Conservation (phyloP, 495 filamentous ascomycete species). For the Trichoderma parareesei region DNA sequence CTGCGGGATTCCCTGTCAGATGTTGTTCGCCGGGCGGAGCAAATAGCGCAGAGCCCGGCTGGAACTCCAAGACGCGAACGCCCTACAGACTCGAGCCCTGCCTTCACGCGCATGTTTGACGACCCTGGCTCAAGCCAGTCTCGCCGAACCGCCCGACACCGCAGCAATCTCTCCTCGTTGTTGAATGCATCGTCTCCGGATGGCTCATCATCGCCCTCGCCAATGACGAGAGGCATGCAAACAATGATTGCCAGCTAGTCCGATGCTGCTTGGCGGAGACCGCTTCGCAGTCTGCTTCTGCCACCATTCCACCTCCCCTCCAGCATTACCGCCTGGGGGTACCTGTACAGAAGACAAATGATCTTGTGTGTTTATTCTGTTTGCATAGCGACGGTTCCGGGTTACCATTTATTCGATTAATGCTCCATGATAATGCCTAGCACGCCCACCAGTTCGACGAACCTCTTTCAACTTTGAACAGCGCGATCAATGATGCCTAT, state of each 20-base stretch:
- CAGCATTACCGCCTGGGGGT: not conserved
- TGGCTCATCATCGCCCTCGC: constrained; percentile 36
- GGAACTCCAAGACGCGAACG: constrained; percentile 37
- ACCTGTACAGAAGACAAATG: not conserved
- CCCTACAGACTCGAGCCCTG: constrained; percentile 44
- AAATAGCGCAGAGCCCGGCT: constrained; percentile 54
- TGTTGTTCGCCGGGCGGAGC: constrained; percentile 70
- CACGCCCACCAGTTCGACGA: not conserved
- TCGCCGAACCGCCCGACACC: constrained; percentile 39
- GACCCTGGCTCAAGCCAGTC: constrained; percentile 43
- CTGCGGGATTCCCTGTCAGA: constrained; percentile 68
- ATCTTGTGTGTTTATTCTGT: constrained; percentile 6
- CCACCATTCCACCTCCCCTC: not conserved
- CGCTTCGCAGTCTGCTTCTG: not conserved
- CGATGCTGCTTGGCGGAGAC: not conserved
- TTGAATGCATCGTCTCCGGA: constrained; percentile 41
- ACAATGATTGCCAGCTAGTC: constrained; percentile 57
- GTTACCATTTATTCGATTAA: constrained; percentile 6
- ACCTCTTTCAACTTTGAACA: not conserved
- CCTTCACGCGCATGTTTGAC: constrained; percentile 57
- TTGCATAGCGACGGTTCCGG: constrained; percentile 13
- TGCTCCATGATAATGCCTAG: constrained; percentile 4
- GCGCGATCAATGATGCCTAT: not conserved
- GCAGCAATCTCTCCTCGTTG: constrained; percentile 39
- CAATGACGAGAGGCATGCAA: constrained; percentile 51